phyloP scores from a whole-genome alignment of 495 filamentous ascomycete species.

The Penicillium malachiteum region DNA sequence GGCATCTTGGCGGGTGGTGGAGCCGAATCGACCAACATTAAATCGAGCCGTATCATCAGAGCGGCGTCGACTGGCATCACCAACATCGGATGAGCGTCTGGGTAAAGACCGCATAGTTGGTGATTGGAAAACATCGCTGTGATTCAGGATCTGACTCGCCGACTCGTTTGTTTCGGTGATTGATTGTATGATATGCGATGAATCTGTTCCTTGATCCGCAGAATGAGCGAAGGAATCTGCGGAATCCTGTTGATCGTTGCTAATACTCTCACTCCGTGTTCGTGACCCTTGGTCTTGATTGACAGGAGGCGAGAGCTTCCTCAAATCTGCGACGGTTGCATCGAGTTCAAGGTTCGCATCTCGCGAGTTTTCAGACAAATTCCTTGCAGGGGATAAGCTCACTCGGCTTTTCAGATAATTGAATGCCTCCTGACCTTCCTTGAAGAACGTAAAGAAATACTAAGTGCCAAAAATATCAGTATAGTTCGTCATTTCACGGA shows the following conservation, averaged over 20 bases:
- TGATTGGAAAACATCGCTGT: constrained; percentile 87
- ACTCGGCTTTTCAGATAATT: constrained; percentile 73
- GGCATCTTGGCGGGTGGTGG: constrained; percentile 3
- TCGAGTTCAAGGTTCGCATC: constrained; percentile 5
- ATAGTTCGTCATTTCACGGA: not conserved
- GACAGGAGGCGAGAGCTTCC: constrained; percentile 26
- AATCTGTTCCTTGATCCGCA: constrained; percentile 65
- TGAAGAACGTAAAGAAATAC: constrained; percentile 98
- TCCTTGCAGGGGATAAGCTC: constrained; percentile 58
- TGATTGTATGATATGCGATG: constrained; percentile 66
- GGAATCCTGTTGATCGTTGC: constrained; percentile 60
- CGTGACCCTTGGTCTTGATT: constrained; percentile 12
- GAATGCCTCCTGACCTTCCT: constrained; percentile 80
- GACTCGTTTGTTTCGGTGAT: constrained; percentile 74
- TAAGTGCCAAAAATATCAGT: constrained; percentile 28
- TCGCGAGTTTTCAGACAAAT: constrained; percentile 8
- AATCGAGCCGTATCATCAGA: constrained; percentile 47
- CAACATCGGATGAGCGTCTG: constrained; percentile 27
- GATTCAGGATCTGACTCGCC: constrained; percentile 83
- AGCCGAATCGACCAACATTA: constrained; percentile 17
- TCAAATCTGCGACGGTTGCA: constrained; percentile 23
- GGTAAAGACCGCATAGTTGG: constrained; percentile 62
- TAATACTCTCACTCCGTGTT: constrained; percentile 59
- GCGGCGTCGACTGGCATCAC: constrained; percentile 28
- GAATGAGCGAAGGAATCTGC: constrained; percentile 76